phyloP scores from a whole-genome alignment of 2,329 filamentous ascomycete genomes.

The Thelonectria rubi region DNA sequence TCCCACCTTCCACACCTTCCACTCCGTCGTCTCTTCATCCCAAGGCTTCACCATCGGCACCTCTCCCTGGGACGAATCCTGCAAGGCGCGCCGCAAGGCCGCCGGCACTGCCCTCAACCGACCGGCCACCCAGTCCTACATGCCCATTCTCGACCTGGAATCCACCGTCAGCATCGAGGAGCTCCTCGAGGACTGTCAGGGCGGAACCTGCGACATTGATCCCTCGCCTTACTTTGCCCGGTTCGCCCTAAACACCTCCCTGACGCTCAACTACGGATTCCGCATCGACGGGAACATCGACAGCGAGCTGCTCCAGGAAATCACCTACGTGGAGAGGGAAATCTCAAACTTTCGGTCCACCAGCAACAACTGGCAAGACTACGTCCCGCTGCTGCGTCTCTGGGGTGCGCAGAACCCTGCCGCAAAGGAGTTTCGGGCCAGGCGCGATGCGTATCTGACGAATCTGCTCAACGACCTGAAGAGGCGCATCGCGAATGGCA shows the following conservation, averaged over 20 bases:
- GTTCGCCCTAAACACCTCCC: slow-evolving; percentile 78
- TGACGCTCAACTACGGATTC: slow-evolving; percentile 83
- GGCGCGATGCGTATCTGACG: slow-evolving; percentile 73
- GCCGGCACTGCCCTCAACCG: slow-evolving; percentile 82
- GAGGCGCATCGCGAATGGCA: slow-evolving; percentile 50
- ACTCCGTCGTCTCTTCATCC: slow-evolving; percentile 78
- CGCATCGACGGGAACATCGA: slow-evolving; percentile 77
- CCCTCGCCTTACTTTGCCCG: slow-evolving; percentile 78
- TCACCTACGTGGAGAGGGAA: slow-evolving; percentile 77
- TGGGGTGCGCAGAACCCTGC: slow-evolving; percentile 68
- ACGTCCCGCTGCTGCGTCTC: slow-evolving; percentile 77
- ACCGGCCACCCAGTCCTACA: slow-evolving; percentile 79
- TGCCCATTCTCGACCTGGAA: slow-evolving; percentile 84
- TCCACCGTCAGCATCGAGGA: slow-evolving; percentile 77
- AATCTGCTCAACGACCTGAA: slow-evolving; percentile 70
- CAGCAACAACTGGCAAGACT: slow-evolving; percentile 86
- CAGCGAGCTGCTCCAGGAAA: slow-evolving; percentile 74
- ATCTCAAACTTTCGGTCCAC: slow-evolving; percentile 81
- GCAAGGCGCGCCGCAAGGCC: slow-evolving; percentile 79
- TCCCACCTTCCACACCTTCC: slow-evolving; percentile 82
- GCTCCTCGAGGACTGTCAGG: slow-evolving; percentile 69
- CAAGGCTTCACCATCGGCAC: slow-evolving; percentile 86
- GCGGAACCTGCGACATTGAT: slow-evolving; percentile 72
- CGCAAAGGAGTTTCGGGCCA: slow-evolving; percentile 71
- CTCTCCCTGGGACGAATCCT: slow-evolving; percentile 84